Evolutionary conservation across 306 rosid species (phyloP), one percentile per base, ranked within the genome.

Genomic region (Dalbergia cochinchinensis): DNA sequence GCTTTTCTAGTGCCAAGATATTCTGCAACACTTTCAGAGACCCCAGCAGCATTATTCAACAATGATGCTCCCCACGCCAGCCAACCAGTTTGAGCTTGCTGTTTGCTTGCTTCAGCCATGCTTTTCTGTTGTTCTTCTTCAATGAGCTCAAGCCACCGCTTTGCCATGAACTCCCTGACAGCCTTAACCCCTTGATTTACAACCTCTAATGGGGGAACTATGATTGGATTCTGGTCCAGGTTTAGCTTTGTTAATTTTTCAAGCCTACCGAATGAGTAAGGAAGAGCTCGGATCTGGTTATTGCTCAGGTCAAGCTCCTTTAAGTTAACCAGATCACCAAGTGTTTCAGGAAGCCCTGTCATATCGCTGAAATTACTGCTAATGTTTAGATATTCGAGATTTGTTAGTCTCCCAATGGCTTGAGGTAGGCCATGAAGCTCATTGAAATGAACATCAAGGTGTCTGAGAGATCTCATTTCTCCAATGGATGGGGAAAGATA

Each of bases 381-480:
- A 7, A 88, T 54, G 80, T 88, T 88, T 18, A 88, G 87, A 66
- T 77, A 84, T 69, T 88, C 87, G 13, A 88, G 86, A 78, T 85
- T 88, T 60, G 81, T 75, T 62, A 88, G 82, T 44, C 82, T 85
- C 48, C 89, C 91, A 26, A 85, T 83, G 19, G 86, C 18, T 8
- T 70, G 78, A 73, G 89, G 91, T 37, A 88, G 83, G 65, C 84
- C 89, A 74, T 70, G 87, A 63, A 88, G 87, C 78, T 83, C 87
- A 14, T 88, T 88, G 91, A 88, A 88, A 65, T 88, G 91, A 74
- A 57, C 91, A 78, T 88, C 91, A 31, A 88, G 79, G 76, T 85
- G 76, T 69, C 73, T 88, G 7, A 88, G 82, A 54, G 91, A 88
- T 82, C 81, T 85, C 86, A 88, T 83, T 80, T 88, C 91, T 65